A percentile compares a stretch with the other conserved stretches of the same genome.
Conservation (phyloP, 1,284 basidiomycete species). For the Rhodotorula sp. region DNA sequence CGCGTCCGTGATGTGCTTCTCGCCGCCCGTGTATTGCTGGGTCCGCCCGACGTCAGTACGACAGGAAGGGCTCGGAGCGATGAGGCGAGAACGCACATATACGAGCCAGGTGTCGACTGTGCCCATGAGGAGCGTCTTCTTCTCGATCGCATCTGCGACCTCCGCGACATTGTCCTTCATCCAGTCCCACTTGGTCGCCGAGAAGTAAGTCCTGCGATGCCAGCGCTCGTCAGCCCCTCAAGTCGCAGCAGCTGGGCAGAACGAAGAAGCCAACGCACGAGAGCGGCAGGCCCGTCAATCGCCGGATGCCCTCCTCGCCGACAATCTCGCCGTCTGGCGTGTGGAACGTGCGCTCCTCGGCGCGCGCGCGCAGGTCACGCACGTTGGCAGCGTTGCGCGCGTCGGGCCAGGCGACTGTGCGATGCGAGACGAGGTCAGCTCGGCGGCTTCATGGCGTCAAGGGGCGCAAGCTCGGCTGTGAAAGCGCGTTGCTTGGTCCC, state of each 20-base stretch:
- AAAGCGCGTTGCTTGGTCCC: too few relatives aligned
- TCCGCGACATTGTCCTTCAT: constrained; percentile 87
- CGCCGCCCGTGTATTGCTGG: constrained; percentile 81
- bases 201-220: constrained; percentile 76
- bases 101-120: constrained; percentile 96
- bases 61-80: background rate
- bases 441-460: background rate
- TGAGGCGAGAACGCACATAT: constrained; percentile 64
- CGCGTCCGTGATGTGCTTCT: constrained; percentile 87
- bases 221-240: background rate
- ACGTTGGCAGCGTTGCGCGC: constrained; percentile 83
- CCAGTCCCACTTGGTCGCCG: constrained; percentile 93
- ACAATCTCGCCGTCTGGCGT: constrained; percentile 37
- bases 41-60: background rate
- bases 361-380: constrained; percentile 71
- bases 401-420: constrained; percentile 94
- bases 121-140: constrained; percentile 82
- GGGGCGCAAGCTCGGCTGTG: too few relatives aligned
- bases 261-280: constrained; percentile 53
- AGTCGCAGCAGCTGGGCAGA: background rate
- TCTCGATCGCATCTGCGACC: constrained; percentile 76
- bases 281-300: constrained; percentile 80
- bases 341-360: constrained; percentile 54
- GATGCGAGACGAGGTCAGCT: too few relatives aligned
- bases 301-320: constrained; percentile 68